Evolutionary conservation across 768 basidiomycete genomes (phyloP).

Genomic region (Rhizopogon roseolus): DNA sequence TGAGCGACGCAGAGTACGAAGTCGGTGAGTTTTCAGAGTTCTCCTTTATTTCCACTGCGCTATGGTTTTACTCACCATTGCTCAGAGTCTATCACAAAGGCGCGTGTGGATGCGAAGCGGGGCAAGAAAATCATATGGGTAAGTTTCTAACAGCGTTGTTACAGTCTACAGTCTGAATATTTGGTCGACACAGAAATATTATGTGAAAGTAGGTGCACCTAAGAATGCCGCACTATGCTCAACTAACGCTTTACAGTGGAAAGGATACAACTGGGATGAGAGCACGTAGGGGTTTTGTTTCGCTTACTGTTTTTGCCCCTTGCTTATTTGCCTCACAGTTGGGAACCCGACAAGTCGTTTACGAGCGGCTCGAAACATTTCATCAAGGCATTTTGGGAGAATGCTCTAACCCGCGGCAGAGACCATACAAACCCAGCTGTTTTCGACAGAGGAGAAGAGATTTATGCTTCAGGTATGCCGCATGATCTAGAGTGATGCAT

Average conservation of each 20-base stretch:
- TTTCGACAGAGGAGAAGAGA: constrained; percentile 52
- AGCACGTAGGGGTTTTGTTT: constrained; percentile 46
- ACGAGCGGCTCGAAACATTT: constrained; percentile 50
- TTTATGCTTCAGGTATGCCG: constrained; percentile 47
- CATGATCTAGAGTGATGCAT: not conserved
- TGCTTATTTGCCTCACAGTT: constrained; percentile 35
- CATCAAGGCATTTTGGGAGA: constrained; percentile 32
- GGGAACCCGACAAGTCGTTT: constrained; percentile 67
- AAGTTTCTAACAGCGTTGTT: constrained; percentile 4
- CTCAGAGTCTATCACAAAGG: constrained; percentile 50
- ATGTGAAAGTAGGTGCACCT: constrained; percentile 45
- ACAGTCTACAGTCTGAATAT: not conserved
- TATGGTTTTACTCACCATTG: not conserved
- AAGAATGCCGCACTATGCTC: not conserved
- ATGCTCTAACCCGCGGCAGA: constrained; percentile 31
- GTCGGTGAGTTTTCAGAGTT: constrained; percentile 45
- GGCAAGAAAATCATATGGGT: constrained; percentile 51
- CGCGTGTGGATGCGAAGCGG: constrained; percentile 43
- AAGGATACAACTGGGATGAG: constrained; percentile 47
- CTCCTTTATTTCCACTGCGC: constrained; percentile 1
- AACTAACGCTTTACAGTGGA: constrained; percentile 42
- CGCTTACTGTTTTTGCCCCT: not conserved
- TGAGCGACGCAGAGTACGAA: constrained; percentile 55
- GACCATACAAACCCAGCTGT: constrained; percentile 42
- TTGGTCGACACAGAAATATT: constrained; percentile 39